phyloP scores from a whole-genome alignment of 208 protist species.

The Leishmania braziliensis region DNA sequence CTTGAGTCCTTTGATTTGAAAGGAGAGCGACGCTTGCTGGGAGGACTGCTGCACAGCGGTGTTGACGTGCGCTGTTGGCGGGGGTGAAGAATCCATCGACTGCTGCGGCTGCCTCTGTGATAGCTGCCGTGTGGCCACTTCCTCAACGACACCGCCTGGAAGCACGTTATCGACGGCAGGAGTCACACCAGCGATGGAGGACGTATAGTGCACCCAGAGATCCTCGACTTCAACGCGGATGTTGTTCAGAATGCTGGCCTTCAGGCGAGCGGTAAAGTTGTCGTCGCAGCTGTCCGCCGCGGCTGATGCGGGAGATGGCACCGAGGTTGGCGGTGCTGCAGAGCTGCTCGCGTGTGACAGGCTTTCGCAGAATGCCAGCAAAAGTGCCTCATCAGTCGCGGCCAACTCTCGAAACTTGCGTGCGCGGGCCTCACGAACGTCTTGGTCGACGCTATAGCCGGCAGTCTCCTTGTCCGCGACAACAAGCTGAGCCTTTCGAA shows the following conservation, averaged over 20 bases:
- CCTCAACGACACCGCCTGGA: neutral
- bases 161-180: neutral
- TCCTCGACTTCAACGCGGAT: constrained; percentile 61
- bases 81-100: neutral
- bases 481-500: constrained; percentile 59
- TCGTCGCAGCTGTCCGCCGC: constrained; percentile 29
- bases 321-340: neutral
- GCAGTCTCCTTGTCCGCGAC: constrained; percentile 59
- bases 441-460: constrained; percentile 50
- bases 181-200: neutral
- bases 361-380: constrained; percentile 29
- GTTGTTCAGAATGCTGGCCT: constrained; percentile 81
- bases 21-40: constrained; percentile 23
- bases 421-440: constrained; percentile 45
- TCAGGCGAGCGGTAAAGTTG: constrained; percentile 77
- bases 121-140: neutral
- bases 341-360: constrained; percentile 5
- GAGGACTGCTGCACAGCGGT: neutral
- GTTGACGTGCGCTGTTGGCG: neutral
- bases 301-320: neutral
- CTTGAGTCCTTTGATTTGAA: constrained; percentile 43
- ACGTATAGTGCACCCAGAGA: constrained; percentile 57
- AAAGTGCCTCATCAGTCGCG: constrained; percentile 47
- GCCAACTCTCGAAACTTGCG: constrained; percentile 54
- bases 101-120: neutral